phyloP scores from a whole-genome alignment of 2,329 filamentous ascomycete genomes.

The Falciphora oryzae region DNA sequence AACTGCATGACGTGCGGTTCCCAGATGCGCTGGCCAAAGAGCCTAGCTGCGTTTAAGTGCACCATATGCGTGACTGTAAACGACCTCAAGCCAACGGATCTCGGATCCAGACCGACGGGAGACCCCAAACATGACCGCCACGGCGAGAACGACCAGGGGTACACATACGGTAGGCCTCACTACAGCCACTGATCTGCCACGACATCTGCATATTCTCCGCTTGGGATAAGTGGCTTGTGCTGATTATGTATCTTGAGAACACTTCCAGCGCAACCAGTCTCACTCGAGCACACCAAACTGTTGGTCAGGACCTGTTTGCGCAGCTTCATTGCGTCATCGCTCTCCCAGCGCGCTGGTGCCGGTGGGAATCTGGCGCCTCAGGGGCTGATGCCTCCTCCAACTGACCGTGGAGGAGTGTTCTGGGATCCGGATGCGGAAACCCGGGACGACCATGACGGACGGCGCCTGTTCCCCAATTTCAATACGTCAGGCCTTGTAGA shows the following conservation, averaged over 20 bases:
- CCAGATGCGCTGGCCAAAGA: conserved; percentile 71
- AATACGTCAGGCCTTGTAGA: neutral
- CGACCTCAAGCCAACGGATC: conserved; percentile 51
- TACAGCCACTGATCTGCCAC: too few species aligned
- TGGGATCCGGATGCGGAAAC: neutral
- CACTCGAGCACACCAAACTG: conserved; percentile 51
- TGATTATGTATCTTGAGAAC: neutral
- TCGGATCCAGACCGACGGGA: neutral
- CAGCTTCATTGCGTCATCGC: conserved; percentile 25
- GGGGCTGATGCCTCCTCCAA: neutral
- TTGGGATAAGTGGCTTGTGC: neutral
- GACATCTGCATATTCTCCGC: too few species aligned
- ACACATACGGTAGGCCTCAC: neutral
- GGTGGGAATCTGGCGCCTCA: neutral
- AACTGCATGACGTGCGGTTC: conserved; percentile 84
- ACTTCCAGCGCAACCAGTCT: conserved; percentile 33
- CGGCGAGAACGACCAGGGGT: neutral
- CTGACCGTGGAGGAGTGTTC: neutral
- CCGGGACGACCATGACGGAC: neutral
- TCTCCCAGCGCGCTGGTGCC: neutral
- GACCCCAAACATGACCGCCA: neutral
- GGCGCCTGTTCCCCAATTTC: neutral
- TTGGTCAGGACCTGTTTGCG: conserved; percentile 39
- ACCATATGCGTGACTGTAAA: conserved; percentile 82
- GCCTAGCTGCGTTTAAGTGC: conserved; percentile 71